phyloP scores from a whole-genome alignment of 345 rosid genomes.

The Ceriops tagal region DNA sequence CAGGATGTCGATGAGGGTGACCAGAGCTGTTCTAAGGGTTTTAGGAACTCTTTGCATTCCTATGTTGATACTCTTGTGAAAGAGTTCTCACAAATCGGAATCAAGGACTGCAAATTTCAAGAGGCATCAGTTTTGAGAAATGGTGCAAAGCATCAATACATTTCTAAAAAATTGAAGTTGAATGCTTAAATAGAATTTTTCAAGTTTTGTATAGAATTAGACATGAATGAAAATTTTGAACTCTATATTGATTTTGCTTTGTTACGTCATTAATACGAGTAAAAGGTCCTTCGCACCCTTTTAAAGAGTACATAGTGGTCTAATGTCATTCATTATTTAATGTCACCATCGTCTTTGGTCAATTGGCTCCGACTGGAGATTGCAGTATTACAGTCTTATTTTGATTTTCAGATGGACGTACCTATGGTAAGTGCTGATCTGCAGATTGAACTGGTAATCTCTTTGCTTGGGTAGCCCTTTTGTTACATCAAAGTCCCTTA shows the following conservation, averaged over 20 bases:
- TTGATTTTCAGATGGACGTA: too few relatives aligned
- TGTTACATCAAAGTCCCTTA: too few relatives aligned
- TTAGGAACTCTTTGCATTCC: slow-evolving; percentile 39
- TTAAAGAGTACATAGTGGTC: too few relatives aligned
- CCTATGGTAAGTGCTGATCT: too few relatives aligned
- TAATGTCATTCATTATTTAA: too few relatives aligned
- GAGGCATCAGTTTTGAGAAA: slow-evolving; percentile 21
- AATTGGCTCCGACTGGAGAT: too few relatives aligned
- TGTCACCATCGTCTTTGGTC: too few relatives aligned
- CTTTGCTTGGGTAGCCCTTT: too few relatives aligned
- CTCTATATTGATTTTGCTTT: background rate
- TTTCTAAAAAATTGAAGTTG: slow-evolving; percentile 10
- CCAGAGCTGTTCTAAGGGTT: slow-evolving; percentile 36
- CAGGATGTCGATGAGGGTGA: slow-evolving; percentile 46
- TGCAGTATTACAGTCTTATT: too few relatives aligned
- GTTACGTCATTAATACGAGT: background rate
- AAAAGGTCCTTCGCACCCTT: background rate
- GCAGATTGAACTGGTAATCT: too few relatives aligned
- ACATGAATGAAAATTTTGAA: slow-evolving; percentile 9
- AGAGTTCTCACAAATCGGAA: slow-evolving; percentile 53
- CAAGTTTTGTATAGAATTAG: slow-evolving; percentile 20
- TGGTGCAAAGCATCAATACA: background rate
- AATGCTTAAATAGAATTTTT: slow-evolving; percentile 1
- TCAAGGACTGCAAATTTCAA: slow-evolving; percentile 20
- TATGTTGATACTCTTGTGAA: slow-evolving; percentile 37